These are phyloP conservation scores for Piper betle DNA, from an alignment of 164 flowering plant species.

Conservation along the genomic window DNA sequence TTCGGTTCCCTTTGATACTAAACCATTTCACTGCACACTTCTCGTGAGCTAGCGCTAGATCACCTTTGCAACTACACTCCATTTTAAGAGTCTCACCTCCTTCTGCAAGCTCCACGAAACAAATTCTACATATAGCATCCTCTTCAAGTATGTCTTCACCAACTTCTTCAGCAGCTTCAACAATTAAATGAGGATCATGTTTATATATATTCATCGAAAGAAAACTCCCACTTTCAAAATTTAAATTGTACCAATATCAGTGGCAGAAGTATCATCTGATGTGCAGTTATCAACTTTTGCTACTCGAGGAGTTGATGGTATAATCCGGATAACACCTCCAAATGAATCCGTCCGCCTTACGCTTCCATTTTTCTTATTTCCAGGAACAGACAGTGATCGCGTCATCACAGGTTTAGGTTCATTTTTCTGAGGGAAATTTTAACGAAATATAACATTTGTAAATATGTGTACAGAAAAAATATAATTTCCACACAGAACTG, in stretches of 20 bases:
- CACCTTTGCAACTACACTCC: conserved; percentile 89
- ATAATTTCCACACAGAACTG: neutral
- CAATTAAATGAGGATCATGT: conserved; percentile 2
- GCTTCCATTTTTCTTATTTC: conserved; percentile 41
- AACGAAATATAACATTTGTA: neutral
- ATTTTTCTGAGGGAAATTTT: conserved; percentile 25
- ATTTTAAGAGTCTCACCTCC: conserved; percentile 70
- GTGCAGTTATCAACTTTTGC: conserved; percentile 20
- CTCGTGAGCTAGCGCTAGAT: conserved; percentile 78
- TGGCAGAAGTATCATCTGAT: conserved; percentile 19
- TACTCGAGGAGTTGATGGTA: conserved; percentile 41
- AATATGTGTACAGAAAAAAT: neutral
- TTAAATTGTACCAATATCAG: conserved; percentile 27
- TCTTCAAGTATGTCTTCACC: conserved; percentile 80
- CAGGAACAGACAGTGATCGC: conserved; percentile 68
- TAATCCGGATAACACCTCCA: conserved; percentile 50
- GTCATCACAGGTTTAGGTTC: conserved; percentile 35
- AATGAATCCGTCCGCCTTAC: conserved; percentile 42
- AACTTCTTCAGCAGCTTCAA: conserved; percentile 29
- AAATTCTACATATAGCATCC: conserved; percentile 80
- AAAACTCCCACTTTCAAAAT: neutral
- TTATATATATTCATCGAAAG: no score
- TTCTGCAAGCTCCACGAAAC: conserved; percentile 66
- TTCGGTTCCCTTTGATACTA: conserved; percentile 74
- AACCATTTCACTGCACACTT: conserved; percentile 89